phyloP scores from a whole-genome alignment of 148 eudicot genomes.

The Fagopyrum tataricum region DNA sequence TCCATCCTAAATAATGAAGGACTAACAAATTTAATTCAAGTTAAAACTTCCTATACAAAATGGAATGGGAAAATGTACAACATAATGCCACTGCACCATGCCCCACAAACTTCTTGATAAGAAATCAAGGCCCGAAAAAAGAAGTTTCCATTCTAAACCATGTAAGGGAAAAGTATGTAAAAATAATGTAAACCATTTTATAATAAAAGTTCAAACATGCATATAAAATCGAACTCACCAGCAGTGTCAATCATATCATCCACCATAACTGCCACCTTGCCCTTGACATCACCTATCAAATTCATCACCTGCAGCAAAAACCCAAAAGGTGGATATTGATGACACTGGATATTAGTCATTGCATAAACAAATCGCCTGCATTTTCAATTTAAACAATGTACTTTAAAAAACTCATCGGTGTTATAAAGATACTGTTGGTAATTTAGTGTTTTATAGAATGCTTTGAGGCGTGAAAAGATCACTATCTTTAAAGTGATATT shows the following conservation, averaged over 20 bases:
- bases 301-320: slow-evolving; percentile 66
- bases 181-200: neutral
- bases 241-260: slow-evolving; percentile 99
- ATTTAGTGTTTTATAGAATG: no score
- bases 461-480: no score
- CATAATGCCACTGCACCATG: neutral
- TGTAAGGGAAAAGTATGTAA: neutral
- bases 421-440: no score
- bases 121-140: neutral
- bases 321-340: neutral
- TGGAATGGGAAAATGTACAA: neutral
- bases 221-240: slow-evolving; percentile 35
- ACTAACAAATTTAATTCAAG: neutral
- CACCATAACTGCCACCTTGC: slow-evolving; percentile 95
- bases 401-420: neutral
- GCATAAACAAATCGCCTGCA: neutral
- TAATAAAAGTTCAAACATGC: neutral
- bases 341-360: neutral
- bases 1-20: neutral
- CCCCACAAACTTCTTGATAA: neutral
- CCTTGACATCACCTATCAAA: slow-evolving; percentile 92
- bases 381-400: neutral
- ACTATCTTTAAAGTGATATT: no score
- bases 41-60: neutral
- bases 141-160: neutral